Conservation (phyloP, 2,329 filamentous ascomycete genomes). For the Paecilomyces formosus region DNA sequence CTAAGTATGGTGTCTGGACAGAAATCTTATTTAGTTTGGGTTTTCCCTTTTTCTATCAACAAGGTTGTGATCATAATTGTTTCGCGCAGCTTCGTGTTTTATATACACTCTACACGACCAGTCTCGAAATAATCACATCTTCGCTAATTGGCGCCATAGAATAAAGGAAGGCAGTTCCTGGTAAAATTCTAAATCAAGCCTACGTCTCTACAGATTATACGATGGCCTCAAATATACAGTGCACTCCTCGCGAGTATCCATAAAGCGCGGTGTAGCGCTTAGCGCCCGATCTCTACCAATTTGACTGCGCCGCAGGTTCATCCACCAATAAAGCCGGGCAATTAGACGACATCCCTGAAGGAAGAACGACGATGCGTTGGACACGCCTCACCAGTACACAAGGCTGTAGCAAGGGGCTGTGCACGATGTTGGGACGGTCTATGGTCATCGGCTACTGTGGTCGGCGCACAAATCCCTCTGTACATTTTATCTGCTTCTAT, state of each 20-base stretch:
- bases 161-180: no score
- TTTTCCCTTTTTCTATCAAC: no score
- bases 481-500: no score
- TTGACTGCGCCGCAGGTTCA: neutral
- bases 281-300: neutral
- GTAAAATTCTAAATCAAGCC: neutral
- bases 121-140: no score
- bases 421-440: neutral
- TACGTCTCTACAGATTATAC: neutral
- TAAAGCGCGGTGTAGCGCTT: neutral
- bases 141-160: no score
- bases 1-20: no score
- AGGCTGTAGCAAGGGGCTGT: neutral
- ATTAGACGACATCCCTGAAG: neutral
- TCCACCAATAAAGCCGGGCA: neutral
- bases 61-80: no score
- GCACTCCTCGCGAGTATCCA: neutral
- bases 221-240: neutral
- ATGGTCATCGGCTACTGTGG: neutral
- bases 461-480: neutral
- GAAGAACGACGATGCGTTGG: neutral
- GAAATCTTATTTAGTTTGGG: no score
- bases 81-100: no score
- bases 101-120: no score
- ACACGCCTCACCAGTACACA: neutral